Evolutionary conservation across 2,329 filamentous ascomycete genomes (phyloP), one percentile per base, ranked within the genome.

Genomic region (Fusarium succisae): DNA sequence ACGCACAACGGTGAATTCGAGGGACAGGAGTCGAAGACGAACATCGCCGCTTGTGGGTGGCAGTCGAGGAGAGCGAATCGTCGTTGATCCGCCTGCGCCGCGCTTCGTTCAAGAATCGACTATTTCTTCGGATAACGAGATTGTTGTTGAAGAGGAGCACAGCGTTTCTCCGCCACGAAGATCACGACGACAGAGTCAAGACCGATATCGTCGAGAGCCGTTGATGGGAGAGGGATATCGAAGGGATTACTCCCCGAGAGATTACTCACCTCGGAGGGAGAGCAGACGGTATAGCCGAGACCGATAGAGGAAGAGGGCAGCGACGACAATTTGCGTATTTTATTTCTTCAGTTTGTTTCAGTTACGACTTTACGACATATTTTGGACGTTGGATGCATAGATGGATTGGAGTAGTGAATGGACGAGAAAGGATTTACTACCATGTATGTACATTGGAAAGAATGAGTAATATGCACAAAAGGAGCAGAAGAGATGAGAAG

Each of bases 121-220:
- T 38, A 71, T 65, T 72, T 81, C 54, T 65, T 79, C 57, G 18
- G 79, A 82, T 11, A 82, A 84, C 50, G 84, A 87, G 80, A 80
- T 82, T 20, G 77, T 82, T 3, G 81, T 83, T 22, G 78, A 81
- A 48, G 81, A 83, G 70, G 81, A 83, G 76, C 78, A 81, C 58
- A 79, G 73, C 14, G 73, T 78, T 39, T 74, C 79, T 39, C 69
- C 72, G 4, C 57, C 77, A 39, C 69, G 77, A 67, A 50, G 73
- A 30, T 76, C 77, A 39, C 70, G 76, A 39, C 71, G 76, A 35
- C 57, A 69, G 13, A 78, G 78, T 24, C 74, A 79, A 44, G 74
- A 77, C 56, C 71, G 75, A 13, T 73, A 75, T 14, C 75, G 78
- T n/a, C 64, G 78, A 24, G 78, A 79, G 20, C 72, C 78, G 26